Evolutionary conservation across 768 basidiomycete genomes (phyloP), one percentile per base, ranked within the genome.

Genomic region (Boletus rubroflammeus): DNA sequence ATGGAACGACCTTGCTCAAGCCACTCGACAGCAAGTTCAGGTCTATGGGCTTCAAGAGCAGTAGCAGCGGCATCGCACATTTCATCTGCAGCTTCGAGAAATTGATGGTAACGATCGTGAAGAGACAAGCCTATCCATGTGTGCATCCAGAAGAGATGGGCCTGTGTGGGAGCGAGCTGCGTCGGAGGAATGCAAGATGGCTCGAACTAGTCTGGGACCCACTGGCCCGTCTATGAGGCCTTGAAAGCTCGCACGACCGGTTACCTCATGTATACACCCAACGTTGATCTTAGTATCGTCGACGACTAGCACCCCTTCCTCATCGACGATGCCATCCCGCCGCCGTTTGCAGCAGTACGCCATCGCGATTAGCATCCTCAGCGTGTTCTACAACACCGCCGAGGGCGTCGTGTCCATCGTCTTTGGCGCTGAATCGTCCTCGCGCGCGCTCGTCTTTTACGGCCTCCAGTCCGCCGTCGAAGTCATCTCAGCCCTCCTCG

Each of bases 381-480:
- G 75, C 56, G 58, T 79, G 32, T 41, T 79, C 54, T 67, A 67
- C 68, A 75, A 61, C 71, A 63, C 54, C 59, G 75, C 35, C 55
- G 78, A 80, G 53, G 78, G 78, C 3, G 71, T 66, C 1, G 28
- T 78, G 9, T 77, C 76, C 10, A 70, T 79, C 43, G 67, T 72
- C 26, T 75, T 77, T 39, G 77, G 78, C 1, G 68, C 70, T 42
- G 76, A 78, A 39, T 72, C 75, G 7, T 68, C 70, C 7, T 79
- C 78, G 2, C 68, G 68, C 76, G 7, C 71, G 7, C 72, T 79
- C 38, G 64, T 80, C 31, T 78, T 79, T 63, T 79, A 74, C 53
- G 78, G 79, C 1, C 71, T 80, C 11, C 79, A 79, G 36, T 79
- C 78, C 0, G 75, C 62, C 2, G 75, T 78, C 43, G 79, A 79